Base-by-base conservation (phyloP, 768 basidiomycete genomes). In the Tricholoma terreum region DNA sequence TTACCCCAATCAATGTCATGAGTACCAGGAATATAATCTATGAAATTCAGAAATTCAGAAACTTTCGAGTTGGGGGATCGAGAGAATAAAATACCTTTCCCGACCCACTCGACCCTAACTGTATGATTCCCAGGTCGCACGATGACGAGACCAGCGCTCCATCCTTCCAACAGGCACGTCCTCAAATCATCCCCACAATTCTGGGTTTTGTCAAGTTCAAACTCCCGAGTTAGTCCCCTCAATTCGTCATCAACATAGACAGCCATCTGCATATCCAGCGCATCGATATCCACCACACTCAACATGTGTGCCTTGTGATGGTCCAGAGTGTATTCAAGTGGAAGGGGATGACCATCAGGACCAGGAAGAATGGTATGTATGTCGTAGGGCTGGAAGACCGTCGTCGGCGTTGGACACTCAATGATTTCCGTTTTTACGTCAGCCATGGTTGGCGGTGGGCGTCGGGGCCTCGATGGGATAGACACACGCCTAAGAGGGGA, bases 81-180 rank as follows among this genome's bases (percentile, higher is more conserved):
- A 27, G 3, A 24, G n/a, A 38, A 2, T 19, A 27, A 61, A 57
- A 2, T 17, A 68, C 67, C 67, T 35, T 64, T 62, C 17, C 65
- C 63, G 3, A 48, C 59, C 60, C 61, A 68, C 33, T 65, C 57
- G 24, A 68, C 51, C 27, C 59, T 54, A 55, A 68, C 61, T 11
- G 63, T 59, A 48, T 66, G 67, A 19, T 65, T 63, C 21, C 67
- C 65, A 5, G 60, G 50, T 43, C 65, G 60, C 5, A 68, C 55
- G 14, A 61, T 43, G 8, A 66, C 55, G 9, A 52, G 31, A 1
- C 63, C 65, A 17, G 58, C 57, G 46, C 65, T 66, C 55, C 61
- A 63, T 14, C 56, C 52, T 38, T 52, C 60, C 14, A 27, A n/a
- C 15, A 65, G 43, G 40, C 67, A 68, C 15, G 56, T 36, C 6